A percentile compares a stretch with the other conserved stretches of the same genome.
Conservation (phyloP, 306 rosid genomes). For the Cercis canadensis region DNA sequence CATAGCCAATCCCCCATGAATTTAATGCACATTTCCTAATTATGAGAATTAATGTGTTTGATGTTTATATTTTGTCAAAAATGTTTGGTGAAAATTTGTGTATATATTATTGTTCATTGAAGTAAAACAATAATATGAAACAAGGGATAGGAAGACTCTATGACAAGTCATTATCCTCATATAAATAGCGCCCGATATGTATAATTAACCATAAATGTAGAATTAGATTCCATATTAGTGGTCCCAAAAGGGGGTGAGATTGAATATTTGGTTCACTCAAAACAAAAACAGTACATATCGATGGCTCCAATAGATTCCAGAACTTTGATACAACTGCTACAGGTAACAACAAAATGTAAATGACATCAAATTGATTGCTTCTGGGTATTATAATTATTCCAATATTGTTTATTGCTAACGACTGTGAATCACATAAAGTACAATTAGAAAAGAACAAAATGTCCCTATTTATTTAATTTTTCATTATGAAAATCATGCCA, state of each 20-base stretch:
- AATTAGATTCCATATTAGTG: conserved; percentile 35
- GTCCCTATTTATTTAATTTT: conserved; percentile 6
- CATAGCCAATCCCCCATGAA: too few relatives aligned
- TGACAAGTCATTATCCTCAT: background rate
- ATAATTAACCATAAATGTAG: background rate
- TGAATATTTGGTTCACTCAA: conserved; percentile 33
- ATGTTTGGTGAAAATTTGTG: too few relatives aligned
- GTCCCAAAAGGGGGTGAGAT: conserved; percentile 23
- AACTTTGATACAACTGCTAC: conserved; percentile 22
- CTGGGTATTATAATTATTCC: conserved; percentile 19
- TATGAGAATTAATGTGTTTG: too few relatives aligned
- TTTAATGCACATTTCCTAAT: too few relatives aligned
- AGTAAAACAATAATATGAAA: too few relatives aligned
- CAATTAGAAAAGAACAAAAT: conserved; percentile 3
- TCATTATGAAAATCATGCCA: background rate
- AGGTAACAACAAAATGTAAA: conserved; percentile 29
- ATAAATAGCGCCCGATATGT: background rate
- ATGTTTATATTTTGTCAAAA: too few relatives aligned
- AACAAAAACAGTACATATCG: conserved; percentile 38
- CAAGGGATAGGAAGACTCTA: background rate
- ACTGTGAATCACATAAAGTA: conserved; percentile 8
- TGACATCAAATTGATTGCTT: conserved; percentile 33
- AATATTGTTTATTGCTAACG: background rate
- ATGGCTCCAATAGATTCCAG: conserved; percentile 37
- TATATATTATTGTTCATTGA: too few relatives aligned